phyloP scores from a whole-genome alignment of 208 protist genomes.

The Perkinsela sp. region DNA sequence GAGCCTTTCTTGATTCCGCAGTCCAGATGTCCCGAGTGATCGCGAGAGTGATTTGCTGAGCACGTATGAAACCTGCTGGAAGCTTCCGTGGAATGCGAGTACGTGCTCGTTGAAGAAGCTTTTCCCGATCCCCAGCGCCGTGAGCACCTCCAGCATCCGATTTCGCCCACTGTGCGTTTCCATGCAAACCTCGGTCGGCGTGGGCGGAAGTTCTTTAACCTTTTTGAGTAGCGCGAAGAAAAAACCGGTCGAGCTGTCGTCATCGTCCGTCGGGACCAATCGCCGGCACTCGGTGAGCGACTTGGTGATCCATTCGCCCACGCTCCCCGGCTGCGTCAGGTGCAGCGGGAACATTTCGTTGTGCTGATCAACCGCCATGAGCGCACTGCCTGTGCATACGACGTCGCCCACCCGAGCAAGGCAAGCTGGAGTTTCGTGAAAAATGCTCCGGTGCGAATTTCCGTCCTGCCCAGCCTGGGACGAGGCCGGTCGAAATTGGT shows the following conservation, averaged over 20 bases:
- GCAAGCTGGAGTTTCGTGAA: no score
- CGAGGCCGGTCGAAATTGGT: no score
- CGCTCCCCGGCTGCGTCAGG: background rate
- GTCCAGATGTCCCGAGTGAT: background rate
- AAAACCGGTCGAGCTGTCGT: background rate
- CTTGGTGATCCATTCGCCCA: background rate
- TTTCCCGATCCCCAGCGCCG: background rate
- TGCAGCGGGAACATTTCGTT: background rate
- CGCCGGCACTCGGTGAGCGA: background rate
- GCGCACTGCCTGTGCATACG: background rate
- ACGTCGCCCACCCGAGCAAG: background rate
- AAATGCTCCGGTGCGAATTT: no score
- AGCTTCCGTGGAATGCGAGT: background rate
- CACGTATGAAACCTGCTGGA: background rate
- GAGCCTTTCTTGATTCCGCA: background rate
- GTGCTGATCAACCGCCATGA: background rate
- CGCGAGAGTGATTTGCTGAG: background rate
- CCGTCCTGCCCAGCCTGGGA: no score
- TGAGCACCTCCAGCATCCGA: background rate
- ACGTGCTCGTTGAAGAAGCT: background rate
- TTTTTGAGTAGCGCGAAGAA: background rate
- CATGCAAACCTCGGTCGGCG: background rate
- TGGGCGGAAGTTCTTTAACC: background rate
- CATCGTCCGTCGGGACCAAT: background rate
- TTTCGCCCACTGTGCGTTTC: background rate